phyloP scores from a whole-genome alignment of 192 early-diverging fungal genomes.

The Coemansia sp. region DNA sequence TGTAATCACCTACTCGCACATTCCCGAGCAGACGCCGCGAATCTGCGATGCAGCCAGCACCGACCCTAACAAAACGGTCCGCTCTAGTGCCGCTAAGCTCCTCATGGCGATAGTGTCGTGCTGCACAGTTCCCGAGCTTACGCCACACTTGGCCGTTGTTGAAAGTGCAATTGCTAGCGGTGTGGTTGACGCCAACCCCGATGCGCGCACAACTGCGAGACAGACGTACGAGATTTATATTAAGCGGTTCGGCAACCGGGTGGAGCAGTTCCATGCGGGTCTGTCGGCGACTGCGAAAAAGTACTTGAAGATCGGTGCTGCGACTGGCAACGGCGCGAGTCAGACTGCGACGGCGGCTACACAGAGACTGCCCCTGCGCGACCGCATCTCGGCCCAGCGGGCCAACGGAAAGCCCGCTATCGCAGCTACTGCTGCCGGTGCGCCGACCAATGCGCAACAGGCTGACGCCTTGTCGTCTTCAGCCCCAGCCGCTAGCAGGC shows the following conservation, averaged over 20 bases:
- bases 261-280: slow-evolving; percentile 39
- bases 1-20: slow-evolving; percentile 64
- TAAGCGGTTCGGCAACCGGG: slow-evolving; percentile 48
- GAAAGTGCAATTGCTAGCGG: slow-evolving; percentile 49
- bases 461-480: background rate
- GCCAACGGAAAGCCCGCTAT: slow-evolving; percentile 15
- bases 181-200: slow-evolving; percentile 53
- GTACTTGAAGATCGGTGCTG: slow-evolving; percentile 47
- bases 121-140: slow-evolving; percentile 55
- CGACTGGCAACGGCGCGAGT: background rate
- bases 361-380: slow-evolving; percentile 31
- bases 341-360: background rate
- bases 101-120: slow-evolving; percentile 60
- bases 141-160: slow-evolving; percentile 35
- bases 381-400: slow-evolving; percentile 32
- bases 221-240: slow-evolving; percentile 52
- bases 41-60: slow-evolving; percentile 60
- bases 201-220: slow-evolving; percentile 46
- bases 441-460: slow-evolving; percentile 5
- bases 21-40: slow-evolving; percentile 60
- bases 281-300: slow-evolving; percentile 48
- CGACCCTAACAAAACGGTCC: slow-evolving; percentile 67
- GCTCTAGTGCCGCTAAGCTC: slow-evolving; percentile 66
- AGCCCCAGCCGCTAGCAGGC: slow-evolving; percentile 10
- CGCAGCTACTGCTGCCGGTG: background rate